Conservation (phyloP, 305 asterid genomes). For the Fraxinus angustifolia region DNA sequence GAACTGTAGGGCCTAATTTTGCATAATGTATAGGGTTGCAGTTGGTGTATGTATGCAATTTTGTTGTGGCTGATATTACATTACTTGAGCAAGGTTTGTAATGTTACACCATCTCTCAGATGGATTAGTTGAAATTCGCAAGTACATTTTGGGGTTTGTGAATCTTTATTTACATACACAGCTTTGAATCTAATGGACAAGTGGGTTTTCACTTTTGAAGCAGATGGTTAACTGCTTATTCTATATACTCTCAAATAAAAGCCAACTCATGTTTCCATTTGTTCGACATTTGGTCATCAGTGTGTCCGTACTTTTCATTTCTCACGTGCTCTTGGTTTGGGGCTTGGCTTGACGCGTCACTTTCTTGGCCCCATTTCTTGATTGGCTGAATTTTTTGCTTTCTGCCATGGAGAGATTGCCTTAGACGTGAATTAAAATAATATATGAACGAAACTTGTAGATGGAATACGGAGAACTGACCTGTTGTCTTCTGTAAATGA, state of each 20-base stretch:
- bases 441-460: neutral
- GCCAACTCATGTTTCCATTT: neutral
- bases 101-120: neutral
- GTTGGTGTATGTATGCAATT: neutral
- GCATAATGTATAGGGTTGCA: neutral
- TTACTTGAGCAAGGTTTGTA: neutral
- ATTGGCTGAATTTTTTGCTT: neutral
- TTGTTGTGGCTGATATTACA: neutral
- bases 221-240: neutral
- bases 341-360: neutral
- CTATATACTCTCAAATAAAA: neutral
- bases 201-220: neutral
- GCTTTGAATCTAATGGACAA: neutral
- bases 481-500: neutral
- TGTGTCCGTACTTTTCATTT: neutral
- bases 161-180: neutral
- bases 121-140: neutral
- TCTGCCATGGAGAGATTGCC: neutral
- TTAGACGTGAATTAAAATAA: neutral
- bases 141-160: neutral
- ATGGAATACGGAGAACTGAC: neutral
- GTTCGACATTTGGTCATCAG: neutral
- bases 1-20: slow-evolving; percentile 13
- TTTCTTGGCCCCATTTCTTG: neutral
- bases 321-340: neutral